Conservation (phyloP, 2,329 filamentous ascomycete species). For the Monosporascus sp. region DNA sequence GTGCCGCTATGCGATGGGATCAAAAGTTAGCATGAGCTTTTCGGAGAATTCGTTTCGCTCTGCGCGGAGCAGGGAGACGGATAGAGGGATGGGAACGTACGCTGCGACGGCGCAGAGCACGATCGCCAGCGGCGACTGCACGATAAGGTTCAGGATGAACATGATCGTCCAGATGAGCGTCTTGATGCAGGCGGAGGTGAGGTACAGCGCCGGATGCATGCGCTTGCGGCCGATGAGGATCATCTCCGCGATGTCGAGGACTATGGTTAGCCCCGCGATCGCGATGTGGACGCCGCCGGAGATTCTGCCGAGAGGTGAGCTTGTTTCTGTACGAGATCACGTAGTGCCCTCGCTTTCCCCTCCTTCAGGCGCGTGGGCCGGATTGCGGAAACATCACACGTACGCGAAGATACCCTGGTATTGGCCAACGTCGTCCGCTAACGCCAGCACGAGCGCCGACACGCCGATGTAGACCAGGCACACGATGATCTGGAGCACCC, state of each 20-base stretch:
- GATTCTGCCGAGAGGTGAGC: slow-evolving; percentile 4
- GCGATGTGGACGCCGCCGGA: slow-evolving; percentile 15
- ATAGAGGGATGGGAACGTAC: slow-evolving; percentile 7
- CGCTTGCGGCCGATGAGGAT: slow-evolving; percentile 13
- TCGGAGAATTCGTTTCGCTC: background rate
- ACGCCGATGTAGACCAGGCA: slow-evolving; percentile 14
- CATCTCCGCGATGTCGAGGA: slow-evolving; percentile 20
- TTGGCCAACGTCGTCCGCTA: background rate
- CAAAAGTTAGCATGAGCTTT: background rate
- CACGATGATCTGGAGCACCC: slow-evolving; percentile 18
- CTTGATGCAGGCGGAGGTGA: slow-evolving; percentile 17
- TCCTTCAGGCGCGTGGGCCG: background rate
- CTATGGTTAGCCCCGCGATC: slow-evolving; percentile 12
- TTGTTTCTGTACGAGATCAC: background rate
- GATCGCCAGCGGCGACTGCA: slow-evolving; percentile 6
- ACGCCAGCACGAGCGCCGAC: slow-evolving; percentile 9
- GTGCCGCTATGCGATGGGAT: slow-evolving; percentile 8
- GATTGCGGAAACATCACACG: background rate
- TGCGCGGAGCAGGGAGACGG: background rate
- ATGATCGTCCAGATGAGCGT: slow-evolving; percentile 15
- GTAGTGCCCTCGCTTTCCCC: background rate
- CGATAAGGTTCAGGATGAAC: slow-evolving; percentile 11
- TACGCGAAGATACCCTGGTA: slow-evolving; percentile 9
- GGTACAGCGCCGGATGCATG: slow-evolving; percentile 18
- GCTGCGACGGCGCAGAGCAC: slow-evolving; percentile 9